Conservation (phyloP, 306 rosid species). For the Begonia loranthoides region DNA sequence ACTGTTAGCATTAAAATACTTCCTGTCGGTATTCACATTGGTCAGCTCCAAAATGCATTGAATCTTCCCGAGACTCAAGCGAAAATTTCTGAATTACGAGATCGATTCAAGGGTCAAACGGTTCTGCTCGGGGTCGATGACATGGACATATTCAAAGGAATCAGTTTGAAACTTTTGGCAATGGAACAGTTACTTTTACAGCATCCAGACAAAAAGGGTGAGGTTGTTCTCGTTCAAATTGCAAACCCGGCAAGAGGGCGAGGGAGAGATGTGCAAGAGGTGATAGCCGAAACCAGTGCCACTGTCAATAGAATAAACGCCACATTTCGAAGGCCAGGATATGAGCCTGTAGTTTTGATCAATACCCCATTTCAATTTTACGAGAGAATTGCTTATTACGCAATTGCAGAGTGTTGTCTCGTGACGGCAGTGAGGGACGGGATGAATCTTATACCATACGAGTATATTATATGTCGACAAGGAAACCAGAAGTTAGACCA, state of each 20-base stretch:
- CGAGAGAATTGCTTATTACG: slow-evolving; percentile 71
- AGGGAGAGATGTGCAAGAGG: slow-evolving; percentile 78
- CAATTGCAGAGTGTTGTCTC: slow-evolving; percentile 75
- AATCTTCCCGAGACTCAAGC: slow-evolving; percentile 49
- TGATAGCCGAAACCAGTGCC: slow-evolving; percentile 50
- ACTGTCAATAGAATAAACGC: slow-evolving; percentile 50
- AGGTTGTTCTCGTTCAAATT: slow-evolving; percentile 67
- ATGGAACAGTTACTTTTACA: slow-evolving; percentile 71
- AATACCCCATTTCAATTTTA: slow-evolving; percentile 61
- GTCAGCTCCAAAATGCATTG: slow-evolving; percentile 57
- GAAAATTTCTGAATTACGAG: slow-evolving; percentile 51
- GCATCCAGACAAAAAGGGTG: slow-evolving; percentile 72
- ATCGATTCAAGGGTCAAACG: slow-evolving; percentile 45
- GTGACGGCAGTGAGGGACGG: slow-evolving; percentile 94
- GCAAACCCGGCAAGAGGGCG: slow-evolving; percentile 91
- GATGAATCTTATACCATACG: slow-evolving; percentile 89
- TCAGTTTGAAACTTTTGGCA: slow-evolving; percentile 81
- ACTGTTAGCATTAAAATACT: slow-evolving; percentile 67
- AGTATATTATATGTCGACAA: slow-evolving; percentile 70
- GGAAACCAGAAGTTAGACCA: slow-evolving; percentile 61
- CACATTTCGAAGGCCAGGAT: slow-evolving; percentile 50
- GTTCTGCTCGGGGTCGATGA: slow-evolving; percentile 80
- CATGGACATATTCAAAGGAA: slow-evolving; percentile 72
- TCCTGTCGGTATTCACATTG: slow-evolving; percentile 76
- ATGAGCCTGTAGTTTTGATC: slow-evolving; percentile 67